Conservation (phyloP, 352 stramenopile species). For the Phytophthora cactorum region DNA sequence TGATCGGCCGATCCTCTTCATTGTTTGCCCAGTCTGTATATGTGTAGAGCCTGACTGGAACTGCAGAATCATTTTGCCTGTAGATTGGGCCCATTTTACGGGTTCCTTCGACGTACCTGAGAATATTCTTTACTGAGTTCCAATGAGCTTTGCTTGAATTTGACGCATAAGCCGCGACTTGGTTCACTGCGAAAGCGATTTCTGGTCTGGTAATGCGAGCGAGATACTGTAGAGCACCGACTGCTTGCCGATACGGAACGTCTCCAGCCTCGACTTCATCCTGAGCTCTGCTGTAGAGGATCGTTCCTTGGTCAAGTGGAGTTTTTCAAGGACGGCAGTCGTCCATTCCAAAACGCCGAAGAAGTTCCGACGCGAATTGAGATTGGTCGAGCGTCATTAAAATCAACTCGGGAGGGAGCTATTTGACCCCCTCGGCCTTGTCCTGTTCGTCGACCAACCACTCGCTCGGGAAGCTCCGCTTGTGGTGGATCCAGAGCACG, state of each 20-base stretch:
- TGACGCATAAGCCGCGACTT: conserved; percentile 4
- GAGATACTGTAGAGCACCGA: conserved; percentile 5
- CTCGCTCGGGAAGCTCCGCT: too few species aligned
- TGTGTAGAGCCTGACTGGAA: conserved; percentile 5
- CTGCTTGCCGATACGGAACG: conserved; percentile 6
- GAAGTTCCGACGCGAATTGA: neutral
- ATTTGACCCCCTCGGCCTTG: too few species aligned
- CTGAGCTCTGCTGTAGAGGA: neutral
- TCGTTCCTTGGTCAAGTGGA: neutral
- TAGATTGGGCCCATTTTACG: neutral
- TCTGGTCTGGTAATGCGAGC: conserved; percentile 8
- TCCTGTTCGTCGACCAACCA: too few species aligned
- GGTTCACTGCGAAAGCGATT: conserved; percentile 11
- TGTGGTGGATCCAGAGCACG: too few species aligned
- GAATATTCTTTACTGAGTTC: conserved; percentile 16
- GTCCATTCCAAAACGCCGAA: conserved; percentile 7
- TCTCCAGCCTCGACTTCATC: conserved; percentile 1
- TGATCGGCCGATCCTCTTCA: conserved; percentile 1
- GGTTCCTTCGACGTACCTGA: conserved; percentile 12
- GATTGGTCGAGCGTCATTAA: neutral
- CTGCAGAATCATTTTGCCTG: neutral
- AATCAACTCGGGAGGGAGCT: too few species aligned
- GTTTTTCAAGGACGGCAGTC: conserved; percentile 4
- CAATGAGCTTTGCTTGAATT: conserved; percentile 7
- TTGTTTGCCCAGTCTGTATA: conserved; percentile 15